A percentile compares a stretch with the other conserved stretches of the same genome.
Conservation (phyloP, 805 yeast genomes). For the Myxozyma sirexii region DNA sequence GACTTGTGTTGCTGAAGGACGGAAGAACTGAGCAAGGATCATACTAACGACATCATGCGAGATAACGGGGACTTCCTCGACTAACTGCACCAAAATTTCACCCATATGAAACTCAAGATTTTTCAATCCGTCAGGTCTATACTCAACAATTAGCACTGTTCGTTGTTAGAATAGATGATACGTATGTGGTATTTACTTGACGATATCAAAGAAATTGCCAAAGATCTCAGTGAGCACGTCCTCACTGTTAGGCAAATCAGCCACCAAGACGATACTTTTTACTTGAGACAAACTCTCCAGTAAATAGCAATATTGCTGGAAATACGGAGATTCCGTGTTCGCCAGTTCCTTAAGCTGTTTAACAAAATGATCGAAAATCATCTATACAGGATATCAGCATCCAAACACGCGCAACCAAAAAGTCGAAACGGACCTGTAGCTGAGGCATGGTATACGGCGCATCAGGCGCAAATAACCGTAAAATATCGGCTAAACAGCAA, state of each 20-base stretch:
- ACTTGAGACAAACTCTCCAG: conserved; percentile 73
- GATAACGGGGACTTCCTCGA: conserved; percentile 68
- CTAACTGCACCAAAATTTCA: conserved; percentile 72
- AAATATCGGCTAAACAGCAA: conserved; percentile 73
- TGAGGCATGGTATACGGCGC: conserved; percentile 77
- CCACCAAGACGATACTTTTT: conserved; percentile 68
- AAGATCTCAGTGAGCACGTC: conserved; percentile 59
- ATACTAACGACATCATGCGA: conserved; percentile 63
- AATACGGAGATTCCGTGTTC: conserved; percentile 58
- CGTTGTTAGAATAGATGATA: neutral
- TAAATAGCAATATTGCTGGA: conserved; percentile 63
- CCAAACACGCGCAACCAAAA: neutral
- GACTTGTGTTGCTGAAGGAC: conserved; percentile 40
- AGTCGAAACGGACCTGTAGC: conserved; percentile 47
- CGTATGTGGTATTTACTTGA: conserved; percentile 39
- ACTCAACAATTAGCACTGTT: neutral
- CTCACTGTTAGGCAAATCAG: conserved; percentile 70
- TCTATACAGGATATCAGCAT: conserved; percentile 11
- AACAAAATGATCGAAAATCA: conserved; percentile 67
- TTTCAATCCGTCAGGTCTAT: conserved; percentile 28
- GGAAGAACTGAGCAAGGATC: conserved; percentile 64
- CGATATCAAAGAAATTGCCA: conserved; percentile 60
- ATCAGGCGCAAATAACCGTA: conserved; percentile 82
- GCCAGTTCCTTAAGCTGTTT: conserved; percentile 60
- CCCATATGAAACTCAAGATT: conserved; percentile 63